These are phyloP conservation scores for Zychaea mexicana DNA, from an alignment of 371 early-diverging fungal species.

Conservation along the genomic window DNA sequence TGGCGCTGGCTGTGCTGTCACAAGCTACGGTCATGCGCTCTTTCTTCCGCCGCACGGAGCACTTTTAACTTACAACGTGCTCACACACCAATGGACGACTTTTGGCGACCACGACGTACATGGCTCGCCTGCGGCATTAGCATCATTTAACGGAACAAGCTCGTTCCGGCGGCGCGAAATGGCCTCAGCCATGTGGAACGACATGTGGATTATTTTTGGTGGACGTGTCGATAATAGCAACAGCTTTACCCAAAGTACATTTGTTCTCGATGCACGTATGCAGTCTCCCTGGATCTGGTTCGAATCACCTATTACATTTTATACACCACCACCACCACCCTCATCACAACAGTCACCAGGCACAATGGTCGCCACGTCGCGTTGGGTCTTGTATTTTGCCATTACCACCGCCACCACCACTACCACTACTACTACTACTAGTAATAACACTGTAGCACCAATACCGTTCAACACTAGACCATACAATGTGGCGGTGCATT, in stretches of 20 bases:
- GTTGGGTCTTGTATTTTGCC: constrained; percentile 15
- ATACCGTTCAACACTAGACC: background rate
- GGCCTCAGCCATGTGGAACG: constrained; percentile 14
- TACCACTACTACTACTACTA: background rate
- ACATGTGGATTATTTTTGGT: constrained; percentile 10
- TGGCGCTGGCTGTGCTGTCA: constrained; percentile 18
- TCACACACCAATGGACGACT: background rate
- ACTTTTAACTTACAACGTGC: background rate
- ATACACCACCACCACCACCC: constrained; percentile 6
- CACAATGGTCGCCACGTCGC: constrained; percentile 9
- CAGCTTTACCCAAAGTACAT: background rate
- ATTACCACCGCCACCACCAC: background rate
- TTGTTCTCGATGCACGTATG: constrained; percentile 12
- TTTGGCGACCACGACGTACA: background rate
- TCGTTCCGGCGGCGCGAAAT: constrained; percentile 3
- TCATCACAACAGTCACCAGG: background rate
- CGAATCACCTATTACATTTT: background rate
- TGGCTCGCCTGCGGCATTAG: background rate
- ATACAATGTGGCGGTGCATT: constrained; percentile 11
- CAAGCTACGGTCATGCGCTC: constrained; percentile 22
- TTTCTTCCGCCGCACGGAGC: constrained; percentile 1
- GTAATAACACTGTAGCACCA: background rate
- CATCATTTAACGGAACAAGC: background rate
- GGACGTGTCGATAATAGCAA: background rate
- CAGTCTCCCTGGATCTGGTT: constrained; percentile 10